A percentile compares a stretch with the other conserved stretches of the same genome.
Conservation (phyloP, 495 filamentous ascomycete species). For the Glarea lozoyensis region DNA sequence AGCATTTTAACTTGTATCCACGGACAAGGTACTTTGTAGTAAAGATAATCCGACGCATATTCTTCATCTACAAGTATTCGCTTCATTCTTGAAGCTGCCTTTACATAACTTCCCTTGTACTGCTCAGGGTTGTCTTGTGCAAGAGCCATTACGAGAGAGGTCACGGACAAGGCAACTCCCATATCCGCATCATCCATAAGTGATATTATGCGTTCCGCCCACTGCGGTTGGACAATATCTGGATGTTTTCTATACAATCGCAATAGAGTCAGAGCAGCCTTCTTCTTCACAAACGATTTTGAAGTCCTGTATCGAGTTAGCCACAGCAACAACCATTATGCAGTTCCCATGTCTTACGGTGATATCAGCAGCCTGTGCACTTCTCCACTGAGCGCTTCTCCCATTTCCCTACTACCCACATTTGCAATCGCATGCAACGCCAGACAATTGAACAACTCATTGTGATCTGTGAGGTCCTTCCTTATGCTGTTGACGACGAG, state of each 20-base stretch:
- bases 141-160: slow-evolving; percentile 91
- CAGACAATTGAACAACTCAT: slow-evolving; percentile 95
- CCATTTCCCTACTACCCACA: slow-evolving; percentile 94
- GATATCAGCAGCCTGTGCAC: slow-evolving; percentile 94
- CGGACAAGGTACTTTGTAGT: slow-evolving; percentile 98
- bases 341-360: slow-evolving; percentile 53
- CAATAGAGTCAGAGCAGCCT: slow-evolving; percentile 92
- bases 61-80: slow-evolving; percentile 83
- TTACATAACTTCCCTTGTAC: slow-evolving; percentile 90
- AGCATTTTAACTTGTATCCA: slow-evolving; percentile 98
- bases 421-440: slow-evolving; percentile 99
- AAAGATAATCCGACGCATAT: slow-evolving; percentile 79
- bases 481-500: slow-evolving; percentile 97
- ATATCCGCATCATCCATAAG: slow-evolving; percentile 96
- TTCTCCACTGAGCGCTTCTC: slow-evolving; percentile 84
- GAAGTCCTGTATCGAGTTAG: slow-evolving; percentile 56
- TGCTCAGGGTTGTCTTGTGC: slow-evolving; percentile 88
- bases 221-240: slow-evolving; percentile 87
- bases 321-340: not conserved
- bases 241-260: slow-evolving; percentile 92
- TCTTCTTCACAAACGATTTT: slow-evolving; percentile 98
- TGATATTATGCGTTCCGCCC: slow-evolving; percentile 95
- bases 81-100: slow-evolving; percentile 83
- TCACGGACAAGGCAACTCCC: slow-evolving; percentile 91
- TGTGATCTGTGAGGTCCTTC: slow-evolving; percentile 89